Evolutionary conservation across 2,329 filamentous ascomycete genomes (phyloP), one percentile per base, ranked within the genome.

Genomic region (Aspergillus sp.): DNA sequence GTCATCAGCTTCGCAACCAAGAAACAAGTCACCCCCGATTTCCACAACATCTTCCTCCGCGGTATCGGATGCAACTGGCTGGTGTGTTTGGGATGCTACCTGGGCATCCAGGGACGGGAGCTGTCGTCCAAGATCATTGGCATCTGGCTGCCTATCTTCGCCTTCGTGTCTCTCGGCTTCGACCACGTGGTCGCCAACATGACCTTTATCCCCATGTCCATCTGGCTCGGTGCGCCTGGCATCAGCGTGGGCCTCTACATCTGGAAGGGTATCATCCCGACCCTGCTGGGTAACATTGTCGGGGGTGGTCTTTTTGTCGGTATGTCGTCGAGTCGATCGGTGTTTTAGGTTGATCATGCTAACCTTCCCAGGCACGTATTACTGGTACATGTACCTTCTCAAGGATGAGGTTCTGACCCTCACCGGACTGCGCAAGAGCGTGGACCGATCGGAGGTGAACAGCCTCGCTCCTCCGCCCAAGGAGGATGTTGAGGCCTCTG

Each of bases 121-220:
- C 65, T 82, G 11, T 70, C 72, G 16, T 79, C 77, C 9, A 84
- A 84, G 59, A 73, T 84, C 1, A 66, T 80, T 10, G 77, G 77
- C 1, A 80, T 84, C 58, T 84, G 81, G 81, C 79, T 76, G 62
- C 81, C 81, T 0, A 79, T 78, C 3, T 80, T 81, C 50, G 77
- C 77, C 1, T 84, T 83, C 57, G 80, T 83, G 0, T 74, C 74
- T 1, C 68, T 81, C 0, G 78, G 76, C 0, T 72, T 82, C 2
- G 81, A 84, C 52, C 81, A 84, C 67, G 79, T 82, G 41, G 74
- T 83, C 14, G 80, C 80, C 20, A 83, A 83, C 55, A 82, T 82
- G 79, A 80, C 78, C 32, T 79, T 80, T 49, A 71, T 79, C 31
- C 78, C 80, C 0, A 61, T 81, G 43, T 78, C 70, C 0, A 81